A percentile compares a stretch with the other conserved stretches of the same genome.
These are phyloP conservation scores for Arachis monticola DNA, from an alignment of 331 rosid genomes.

Conservation along the genomic window DNA sequence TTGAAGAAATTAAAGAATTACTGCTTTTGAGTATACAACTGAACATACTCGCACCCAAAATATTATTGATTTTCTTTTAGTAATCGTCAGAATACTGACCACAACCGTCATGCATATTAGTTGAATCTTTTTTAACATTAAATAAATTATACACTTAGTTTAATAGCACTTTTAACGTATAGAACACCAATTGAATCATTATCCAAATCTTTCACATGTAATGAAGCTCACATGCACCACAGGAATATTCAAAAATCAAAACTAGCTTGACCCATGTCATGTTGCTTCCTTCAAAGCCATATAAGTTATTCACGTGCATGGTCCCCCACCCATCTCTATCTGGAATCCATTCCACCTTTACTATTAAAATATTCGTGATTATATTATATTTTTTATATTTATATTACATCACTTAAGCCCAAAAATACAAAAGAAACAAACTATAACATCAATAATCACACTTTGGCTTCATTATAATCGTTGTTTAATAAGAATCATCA, in stretches of 20 bases:
- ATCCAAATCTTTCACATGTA: slow-evolving; percentile 35
- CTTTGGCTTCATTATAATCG: not conserved
- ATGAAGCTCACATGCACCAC: slow-evolving; percentile 39
- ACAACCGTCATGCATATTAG: not conserved
- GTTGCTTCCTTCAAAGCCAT: slow-evolving; percentile 14
- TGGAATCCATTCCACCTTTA: slow-evolving; percentile 11
- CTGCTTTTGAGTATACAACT: too few species aligned
- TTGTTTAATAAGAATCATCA: not conserved
- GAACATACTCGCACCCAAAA: not conserved
- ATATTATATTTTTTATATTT: not conserved
- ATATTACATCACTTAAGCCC: slow-evolving; percentile 4
- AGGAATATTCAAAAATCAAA: slow-evolving; percentile 11
- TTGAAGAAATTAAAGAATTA: too few species aligned
- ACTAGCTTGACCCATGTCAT: slow-evolving; percentile 17
- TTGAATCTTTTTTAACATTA: not conserved
- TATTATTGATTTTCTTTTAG: too few species aligned
- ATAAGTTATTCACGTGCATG: slow-evolving; percentile 38
- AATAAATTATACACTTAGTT: not conserved
- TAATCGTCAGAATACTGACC: not conserved
- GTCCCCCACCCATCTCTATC: slow-evolving; percentile 9
- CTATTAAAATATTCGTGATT: not conserved
- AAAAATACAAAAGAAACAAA: not conserved
- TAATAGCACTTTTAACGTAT: not conserved
- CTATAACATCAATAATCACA: slow-evolving; percentile 22
- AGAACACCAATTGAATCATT: slow-evolving; percentile 12